phyloP scores from a whole-genome alignment of 2,329 filamentous ascomycete species.

The Ophiostoma montium region DNA sequence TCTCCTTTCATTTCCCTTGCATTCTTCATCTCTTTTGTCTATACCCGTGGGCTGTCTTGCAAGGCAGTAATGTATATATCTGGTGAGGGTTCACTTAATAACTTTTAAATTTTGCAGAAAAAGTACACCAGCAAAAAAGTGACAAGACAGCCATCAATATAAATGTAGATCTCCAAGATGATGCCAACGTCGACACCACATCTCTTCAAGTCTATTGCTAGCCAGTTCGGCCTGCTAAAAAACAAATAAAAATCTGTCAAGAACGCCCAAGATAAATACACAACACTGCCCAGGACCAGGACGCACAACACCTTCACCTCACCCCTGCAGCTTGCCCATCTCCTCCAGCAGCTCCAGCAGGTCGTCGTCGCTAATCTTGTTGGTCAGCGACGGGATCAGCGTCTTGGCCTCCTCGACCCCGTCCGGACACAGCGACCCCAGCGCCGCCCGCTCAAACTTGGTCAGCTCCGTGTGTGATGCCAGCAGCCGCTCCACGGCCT shows the following conservation, averaged over 20 bases:
- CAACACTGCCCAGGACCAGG: background rate
- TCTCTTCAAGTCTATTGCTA: no score
- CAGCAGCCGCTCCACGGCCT: slow-evolving; percentile 81
- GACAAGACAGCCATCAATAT: no score
- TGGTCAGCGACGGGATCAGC: slow-evolving; percentile 73
- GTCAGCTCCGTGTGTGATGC: slow-evolving; percentile 67
- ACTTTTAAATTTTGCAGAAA: no score
- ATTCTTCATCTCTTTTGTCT: no score
- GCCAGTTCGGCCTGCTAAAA: no score
- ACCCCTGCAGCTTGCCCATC: slow-evolving; percentile 60
- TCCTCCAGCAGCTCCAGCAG: slow-evolving; percentile 80
- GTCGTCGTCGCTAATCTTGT: slow-evolving; percentile 85
- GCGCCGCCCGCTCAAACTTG: slow-evolving; percentile 84
- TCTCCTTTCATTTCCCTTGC: no score
- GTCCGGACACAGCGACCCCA: slow-evolving; percentile 86
- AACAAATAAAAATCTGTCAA: background rate
- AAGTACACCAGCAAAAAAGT: no score
- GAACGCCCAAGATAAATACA: background rate
- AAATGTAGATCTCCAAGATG: no score
- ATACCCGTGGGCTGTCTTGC: no score
- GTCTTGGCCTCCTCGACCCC: slow-evolving; percentile 92
- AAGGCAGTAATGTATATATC: no score
- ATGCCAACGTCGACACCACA: no score
- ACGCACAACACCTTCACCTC: background rate
- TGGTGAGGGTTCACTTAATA: no score